These are phyloP conservation scores for Sporothrix pallida DNA, from an alignment of 2,329 filamentous ascomycete genomes.

Conservation along the genomic window DNA sequence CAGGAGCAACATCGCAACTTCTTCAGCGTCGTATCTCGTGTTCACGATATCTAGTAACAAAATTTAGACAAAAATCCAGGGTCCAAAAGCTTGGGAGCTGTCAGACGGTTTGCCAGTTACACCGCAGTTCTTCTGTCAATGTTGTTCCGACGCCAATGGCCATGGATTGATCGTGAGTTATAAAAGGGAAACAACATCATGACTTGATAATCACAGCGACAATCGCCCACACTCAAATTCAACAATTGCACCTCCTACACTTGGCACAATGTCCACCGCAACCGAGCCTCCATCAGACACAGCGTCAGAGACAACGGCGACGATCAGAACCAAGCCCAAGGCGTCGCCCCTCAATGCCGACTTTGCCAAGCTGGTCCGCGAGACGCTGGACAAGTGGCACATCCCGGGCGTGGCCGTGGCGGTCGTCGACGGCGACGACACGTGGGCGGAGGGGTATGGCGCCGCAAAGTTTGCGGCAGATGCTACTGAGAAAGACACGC, in stretches of 20 bases:
- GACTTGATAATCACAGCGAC: neutral
- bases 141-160: too few species aligned
- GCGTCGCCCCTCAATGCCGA: neutral
- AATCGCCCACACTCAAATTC: too few species aligned
- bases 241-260: too few species aligned
- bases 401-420: constrained; percentile 8
- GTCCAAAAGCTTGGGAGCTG: neutral
- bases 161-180: too few species aligned
- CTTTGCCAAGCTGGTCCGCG: neutral
- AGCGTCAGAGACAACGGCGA: too few species aligned
- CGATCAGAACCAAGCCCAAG: neutral
- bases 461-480: neutral
- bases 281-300: neutral
- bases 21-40: too few species aligned
- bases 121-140: neutral
- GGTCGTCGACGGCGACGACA: neutral
- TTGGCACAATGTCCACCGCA: neutral
- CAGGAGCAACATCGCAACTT: too few species aligned
- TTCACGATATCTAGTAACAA: too few species aligned
- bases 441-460: constrained; percentile 4
- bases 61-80: neutral
- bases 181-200: neutral
- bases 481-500: neutral
- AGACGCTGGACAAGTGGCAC: neutral
- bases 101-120: neutral